A percentile compares a stretch with the other conserved stretches of the same genome.
phyloP scores from a whole-genome alignment of 2,329 filamentous ascomycete species.

The Immersiporthe knoxdaviesiana region DNA sequence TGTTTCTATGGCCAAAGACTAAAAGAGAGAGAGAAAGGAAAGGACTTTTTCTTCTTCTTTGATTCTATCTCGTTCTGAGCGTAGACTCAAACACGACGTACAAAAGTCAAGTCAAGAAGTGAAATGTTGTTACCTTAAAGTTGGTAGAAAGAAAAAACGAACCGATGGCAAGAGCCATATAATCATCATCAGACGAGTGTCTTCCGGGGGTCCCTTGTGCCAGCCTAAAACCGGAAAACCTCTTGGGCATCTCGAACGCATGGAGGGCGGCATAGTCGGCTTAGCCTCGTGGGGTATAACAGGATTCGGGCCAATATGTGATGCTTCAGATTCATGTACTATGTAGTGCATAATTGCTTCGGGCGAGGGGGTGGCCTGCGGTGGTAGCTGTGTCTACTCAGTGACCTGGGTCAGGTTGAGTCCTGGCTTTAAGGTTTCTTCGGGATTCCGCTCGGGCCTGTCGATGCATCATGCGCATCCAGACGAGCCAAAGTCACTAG shows the following conservation, averaged over 20 bases:
- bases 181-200: background rate
- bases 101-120: background rate
- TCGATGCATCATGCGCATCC: background rate
- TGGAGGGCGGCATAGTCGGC: background rate
- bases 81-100: background rate
- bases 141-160: background rate
- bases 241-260: background rate
- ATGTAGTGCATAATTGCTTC: slow-evolving; percentile 2
- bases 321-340: slow-evolving; percentile 15
- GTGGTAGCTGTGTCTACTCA: background rate
- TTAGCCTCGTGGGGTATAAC: slow-evolving; percentile 15
- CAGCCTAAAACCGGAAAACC: slow-evolving; percentile 2
- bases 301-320: slow-evolving; percentile 12
- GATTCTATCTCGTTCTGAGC: background rate
- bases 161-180: background rate
- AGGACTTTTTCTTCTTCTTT: background rate
- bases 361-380: too few species aligned
- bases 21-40: background rate
- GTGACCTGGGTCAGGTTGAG: background rate
- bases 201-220: background rate
- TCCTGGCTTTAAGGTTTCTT: background rate
- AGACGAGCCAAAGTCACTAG: background rate
- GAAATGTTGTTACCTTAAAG: slow-evolving; percentile 2
- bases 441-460: too few species aligned
- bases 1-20: background rate